Evolutionary conservation across 768 basidiomycete species (phyloP), one percentile per base, ranked within the genome.

Genomic region (Tephrocybe rancida): DNA sequence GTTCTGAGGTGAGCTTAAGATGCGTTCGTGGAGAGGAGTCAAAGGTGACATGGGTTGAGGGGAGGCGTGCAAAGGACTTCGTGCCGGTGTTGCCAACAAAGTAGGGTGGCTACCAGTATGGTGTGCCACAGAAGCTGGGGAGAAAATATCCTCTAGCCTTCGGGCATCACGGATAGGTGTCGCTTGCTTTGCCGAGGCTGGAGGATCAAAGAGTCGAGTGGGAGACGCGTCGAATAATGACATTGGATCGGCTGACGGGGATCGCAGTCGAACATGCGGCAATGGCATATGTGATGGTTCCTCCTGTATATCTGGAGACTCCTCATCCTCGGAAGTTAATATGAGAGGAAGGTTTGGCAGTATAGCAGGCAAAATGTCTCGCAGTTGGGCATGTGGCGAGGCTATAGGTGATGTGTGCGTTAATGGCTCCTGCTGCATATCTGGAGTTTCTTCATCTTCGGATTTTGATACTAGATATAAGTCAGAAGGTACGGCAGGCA

Each of bases 161-260:
- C 10, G 25, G 13, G 13, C 9, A 18, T 34, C 6, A 7, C n/a
- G 37, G n/a, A 43, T 5, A 14, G 27, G 42, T 5, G 42, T 48
- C 29, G 3, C 21, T 30, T 16, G 27, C 19, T 29, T 29, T n/a
- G 37, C 9, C 14, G 38, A 45, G 18, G 7, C 10, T 16, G 37
- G n/a, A 5, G 26, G 24, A 19, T 39, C 16, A 24, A n/a, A 9
- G 18, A 14, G n/a, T 19, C 41, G 2, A 38, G 26, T 25, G 37
- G 48, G 48, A 18, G 47, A 50, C 16, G 32, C 44, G 21, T 19
- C 37, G 34, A 53, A 53, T 27, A 59, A 44, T 5, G 44, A 58
- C 5, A 51, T 54, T 46, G 52, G 62, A 41, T 61, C 60, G 11
- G 22, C 34, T 7, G 66, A 68, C 16, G 29, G 60, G 14, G 60